Percentiles rank a stretch among this genome's conserved stretches.
phyloP scores from a whole-genome alignment of 1,139 yeast genomes.

The Scheffersomyces parashehatae region DNA sequence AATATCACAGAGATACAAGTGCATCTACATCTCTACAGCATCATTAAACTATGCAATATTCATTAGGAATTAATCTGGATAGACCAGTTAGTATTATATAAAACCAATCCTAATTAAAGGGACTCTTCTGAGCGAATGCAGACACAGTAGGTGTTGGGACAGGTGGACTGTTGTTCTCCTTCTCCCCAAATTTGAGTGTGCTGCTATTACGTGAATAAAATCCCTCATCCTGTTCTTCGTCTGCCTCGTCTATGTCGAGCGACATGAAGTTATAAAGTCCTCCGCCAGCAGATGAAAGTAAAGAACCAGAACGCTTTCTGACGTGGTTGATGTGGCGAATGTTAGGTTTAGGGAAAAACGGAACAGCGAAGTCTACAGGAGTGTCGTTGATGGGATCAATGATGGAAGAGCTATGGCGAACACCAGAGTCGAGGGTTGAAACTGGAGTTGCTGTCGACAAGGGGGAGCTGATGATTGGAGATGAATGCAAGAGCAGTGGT shows the following conservation, averaged over 20 bases:
- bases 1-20: too few relatives aligned
- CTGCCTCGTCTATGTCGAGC: slow-evolving; percentile 29
- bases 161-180: background rate
- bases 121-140: slow-evolving; percentile 14
- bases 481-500: slow-evolving; percentile 18
- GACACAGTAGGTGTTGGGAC: background rate
- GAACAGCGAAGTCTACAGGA: slow-evolving; percentile 42
- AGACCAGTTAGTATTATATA: too few relatives aligned
- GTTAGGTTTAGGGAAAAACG: slow-evolving; percentile 15
- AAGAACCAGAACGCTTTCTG: slow-evolving; percentile 22
- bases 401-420: slow-evolving; percentile 22
- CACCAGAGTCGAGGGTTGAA: slow-evolving; percentile 25
- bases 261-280: slow-evolving; percentile 23
- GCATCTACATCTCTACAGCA: too few relatives aligned
- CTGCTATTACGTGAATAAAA: background rate
- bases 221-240: slow-evolving; percentile 25
- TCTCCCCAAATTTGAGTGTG: slow-evolving; percentile 2
- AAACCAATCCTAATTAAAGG: slow-evolving; percentile 10
- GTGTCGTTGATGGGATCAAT: slow-evolving; percentile 44
- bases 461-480: slow-evolving; percentile 40
- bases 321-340: slow-evolving; percentile 14
- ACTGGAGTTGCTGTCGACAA: slow-evolving; percentile 35
- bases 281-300: slow-evolving; percentile 25
- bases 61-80: too few relatives aligned
- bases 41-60: too few relatives aligned